A percentile compares a stretch with the other conserved stretches of the same genome.
Evolutionary conservation across 2,329 filamentous ascomycete species (phyloP).

Genomic region (Alternaria gaisen): DNA sequence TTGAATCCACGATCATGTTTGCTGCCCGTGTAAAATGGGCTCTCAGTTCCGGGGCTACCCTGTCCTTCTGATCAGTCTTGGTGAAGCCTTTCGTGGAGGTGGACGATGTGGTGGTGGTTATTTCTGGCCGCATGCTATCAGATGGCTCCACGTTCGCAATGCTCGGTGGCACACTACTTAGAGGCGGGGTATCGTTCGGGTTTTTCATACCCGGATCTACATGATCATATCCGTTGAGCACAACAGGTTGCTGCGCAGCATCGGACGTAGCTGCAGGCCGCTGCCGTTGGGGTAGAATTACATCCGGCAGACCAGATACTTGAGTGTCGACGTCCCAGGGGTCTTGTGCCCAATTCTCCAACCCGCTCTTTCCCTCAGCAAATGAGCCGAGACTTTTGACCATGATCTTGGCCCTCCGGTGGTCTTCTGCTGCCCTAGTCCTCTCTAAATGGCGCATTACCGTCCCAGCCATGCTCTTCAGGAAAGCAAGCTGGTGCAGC

Average conservation of each 20-base stretch:
- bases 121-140: slow-evolving; percentile 26
- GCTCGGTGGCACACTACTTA: slow-evolving; percentile 30
- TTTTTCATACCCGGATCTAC: slow-evolving; percentile 31
- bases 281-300: slow-evolving; percentile 27
- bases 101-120: slow-evolving; percentile 36
- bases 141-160: slow-evolving; percentile 34
- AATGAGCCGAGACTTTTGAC: slow-evolving; percentile 55
- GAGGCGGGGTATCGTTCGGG: slow-evolving; percentile 18
- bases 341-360: slow-evolving; percentile 47
- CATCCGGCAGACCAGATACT: slow-evolving; percentile 22
- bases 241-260: slow-evolving; percentile 23
- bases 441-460: slow-evolving; percentile 70
- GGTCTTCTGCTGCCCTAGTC: slow-evolving; percentile 62
- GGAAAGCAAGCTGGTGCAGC: slow-evolving; percentile 60
- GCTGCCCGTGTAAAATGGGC: slow-evolving; percentile 48
- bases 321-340: slow-evolving; percentile 38
- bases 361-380: slow-evolving; percentile 47
- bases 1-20: slow-evolving; percentile 51
- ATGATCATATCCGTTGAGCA: slow-evolving; percentile 30
- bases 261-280: slow-evolving; percentile 28
- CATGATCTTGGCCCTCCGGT: slow-evolving; percentile 63
- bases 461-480: slow-evolving; percentile 64
- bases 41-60: slow-evolving; percentile 43
- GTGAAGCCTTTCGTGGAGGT: slow-evolving; percentile 22
- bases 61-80: slow-evolving; percentile 31